Evolutionary conservation across 2,329 filamentous ascomycete species (phyloP), one percentile per base, ranked within the genome.

Genomic region (Cordyceps tenuipes): DNA sequence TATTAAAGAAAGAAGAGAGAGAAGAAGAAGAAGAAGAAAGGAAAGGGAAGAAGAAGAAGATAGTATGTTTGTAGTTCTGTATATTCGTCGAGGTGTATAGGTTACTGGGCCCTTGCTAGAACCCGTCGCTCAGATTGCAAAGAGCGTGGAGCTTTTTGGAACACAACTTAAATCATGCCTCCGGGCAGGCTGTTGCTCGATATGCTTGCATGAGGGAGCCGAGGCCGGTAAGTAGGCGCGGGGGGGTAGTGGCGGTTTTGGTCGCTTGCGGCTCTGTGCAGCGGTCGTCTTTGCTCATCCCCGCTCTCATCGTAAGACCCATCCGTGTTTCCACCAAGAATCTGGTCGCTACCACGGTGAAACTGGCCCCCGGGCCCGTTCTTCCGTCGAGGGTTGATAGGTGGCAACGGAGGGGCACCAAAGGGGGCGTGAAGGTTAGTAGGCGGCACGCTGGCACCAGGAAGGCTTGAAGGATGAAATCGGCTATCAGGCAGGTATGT

Each of bases 321-420:
- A 70, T 26, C 69, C 66, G 17, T 47, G n/a, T 57, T 21, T 10
- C 68, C 65, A 17, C 63, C 51, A 12, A 12, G n/a, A 34, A 63
- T 61, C 34, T 72, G 71, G 12, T 76, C 74, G 5, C 70, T 71
- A 13, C 68, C 69, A 19, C 71, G 70, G 19, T 73, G 71, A 44
- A 69, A 64, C 21, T 76, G 62, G 3, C 70, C 69, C 26, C 71
- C 73, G n/a, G 76, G 67, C 1, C 75, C 69, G 10, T 76, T 77
- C 57, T 79, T 77, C 10, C 82, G 77, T 53, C 80, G 76, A 31
- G 82, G 82, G 66, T 85, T 85, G 67, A 85, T 81, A 1, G 82
- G 82, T 2, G 82, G 82, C 41, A 85, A 61, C 2, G 82, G 82
- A 2, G 82, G 82, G 2, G 72, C 75, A 29, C 67, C 61, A 19